phyloP scores from a whole-genome alignment of 805 yeast species.

The Phaffomyces antillensis region DNA sequence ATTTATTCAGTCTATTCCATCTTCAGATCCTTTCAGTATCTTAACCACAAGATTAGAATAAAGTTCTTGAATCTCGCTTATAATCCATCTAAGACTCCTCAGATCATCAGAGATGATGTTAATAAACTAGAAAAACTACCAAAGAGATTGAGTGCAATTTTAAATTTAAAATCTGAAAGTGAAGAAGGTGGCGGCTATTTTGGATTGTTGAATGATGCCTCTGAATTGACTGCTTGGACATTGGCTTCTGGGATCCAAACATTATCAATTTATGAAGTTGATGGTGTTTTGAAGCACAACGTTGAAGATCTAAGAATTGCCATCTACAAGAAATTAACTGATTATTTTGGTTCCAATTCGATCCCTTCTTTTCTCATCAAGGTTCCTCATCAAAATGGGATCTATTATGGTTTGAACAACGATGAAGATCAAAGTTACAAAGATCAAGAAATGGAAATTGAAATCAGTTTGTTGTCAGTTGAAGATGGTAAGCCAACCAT shows the following conservation, averaged over 20 bases:
- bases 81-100: constrained; percentile 72
- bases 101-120: constrained; percentile 79
- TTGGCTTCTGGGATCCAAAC: constrained; percentile 77
- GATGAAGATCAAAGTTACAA: constrained; percentile 28
- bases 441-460: constrained; percentile 41
- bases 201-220: constrained; percentile 68
- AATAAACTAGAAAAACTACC: constrained; percentile 70
- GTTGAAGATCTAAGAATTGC: constrained; percentile 50
- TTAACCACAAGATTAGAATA: constrained; percentile 46
- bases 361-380: constrained; percentile 56
- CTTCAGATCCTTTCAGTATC: constrained; percentile 43
- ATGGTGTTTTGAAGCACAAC: constrained; percentile 55
- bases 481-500: constrained; percentile 88
- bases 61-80: constrained; percentile 56
- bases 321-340: constrained; percentile 49
- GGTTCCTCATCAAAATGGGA: constrained; percentile 59
- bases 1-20: constrained; percentile 52
- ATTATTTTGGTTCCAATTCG: constrained; percentile 66
- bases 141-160: constrained; percentile 63
- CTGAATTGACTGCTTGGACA: constrained; percentile 82
- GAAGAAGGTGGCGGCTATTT: constrained; percentile 87
- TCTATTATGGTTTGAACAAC: constrained; percentile 33
- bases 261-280: constrained; percentile 71
- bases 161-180: constrained; percentile 64
- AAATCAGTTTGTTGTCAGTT: constrained; percentile 57